These are phyloP conservation scores for Talaromyces adpressus DNA, from an alignment of 495 filamentous ascomycete species.

Conservation along the genomic window DNA sequence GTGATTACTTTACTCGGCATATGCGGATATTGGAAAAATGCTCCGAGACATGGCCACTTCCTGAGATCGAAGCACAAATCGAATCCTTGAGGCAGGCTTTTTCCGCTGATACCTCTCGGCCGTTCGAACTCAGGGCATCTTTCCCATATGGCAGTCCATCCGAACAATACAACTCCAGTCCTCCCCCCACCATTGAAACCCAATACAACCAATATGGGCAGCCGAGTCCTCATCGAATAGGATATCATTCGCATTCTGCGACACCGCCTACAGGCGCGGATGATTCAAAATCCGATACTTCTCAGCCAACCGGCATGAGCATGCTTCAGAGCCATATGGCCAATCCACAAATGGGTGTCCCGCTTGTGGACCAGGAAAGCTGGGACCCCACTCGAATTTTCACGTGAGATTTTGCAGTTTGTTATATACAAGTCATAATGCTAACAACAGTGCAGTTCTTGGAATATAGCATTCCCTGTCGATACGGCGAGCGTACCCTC, in stretches of 20 bases:
- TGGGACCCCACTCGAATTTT: slow-evolving; percentile 96
- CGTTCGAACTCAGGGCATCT: slow-evolving; percentile 80
- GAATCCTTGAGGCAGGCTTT: slow-evolving; percentile 88
- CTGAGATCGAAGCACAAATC: slow-evolving; percentile 86
- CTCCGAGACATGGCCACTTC: slow-evolving; percentile 79
- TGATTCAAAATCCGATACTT: slow-evolving; percentile 75
- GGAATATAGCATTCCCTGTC: slow-evolving; percentile 86
- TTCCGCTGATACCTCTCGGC: slow-evolving; percentile 75
- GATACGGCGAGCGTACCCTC: slow-evolving; percentile 39
- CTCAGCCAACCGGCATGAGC: slow-evolving; percentile 67
- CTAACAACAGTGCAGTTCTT: slow-evolving; percentile 55
- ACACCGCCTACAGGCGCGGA: slow-evolving; percentile 70
- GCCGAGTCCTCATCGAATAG: slow-evolving; percentile 55
- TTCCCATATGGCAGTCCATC: slow-evolving; percentile 86
- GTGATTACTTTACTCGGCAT: slow-evolving; percentile 87
- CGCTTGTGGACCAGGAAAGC: slow-evolving; percentile 58
- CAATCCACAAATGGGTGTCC: slow-evolving; percentile 40
- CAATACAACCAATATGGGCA: slow-evolving; percentile 34
- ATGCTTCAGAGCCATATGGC: slow-evolving; percentile 56
- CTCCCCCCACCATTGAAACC: slow-evolving; percentile 52
- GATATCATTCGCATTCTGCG: slow-evolving; percentile 69
- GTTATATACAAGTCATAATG: not conserved
- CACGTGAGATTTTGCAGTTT: slow-evolving; percentile 56
- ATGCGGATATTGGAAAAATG: slow-evolving; percentile 93
- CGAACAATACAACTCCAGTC: slow-evolving; percentile 54